Evolutionary conservation across 441 rosid genomes (phyloP), one percentile per base, ranked within the genome.

Genomic region (Manihot esculenta): DNA sequence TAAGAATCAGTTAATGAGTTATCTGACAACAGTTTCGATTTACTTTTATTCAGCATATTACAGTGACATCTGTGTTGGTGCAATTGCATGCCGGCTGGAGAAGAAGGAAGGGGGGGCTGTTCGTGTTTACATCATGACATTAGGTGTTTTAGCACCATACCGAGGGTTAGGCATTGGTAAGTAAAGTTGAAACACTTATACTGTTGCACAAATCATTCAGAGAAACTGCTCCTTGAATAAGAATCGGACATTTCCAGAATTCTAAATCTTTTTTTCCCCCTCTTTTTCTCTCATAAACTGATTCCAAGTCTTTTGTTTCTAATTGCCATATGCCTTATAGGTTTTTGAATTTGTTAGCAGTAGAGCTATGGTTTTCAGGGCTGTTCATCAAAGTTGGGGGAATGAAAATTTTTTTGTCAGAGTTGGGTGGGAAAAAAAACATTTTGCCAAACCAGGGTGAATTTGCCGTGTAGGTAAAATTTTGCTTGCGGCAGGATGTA

Each of bases 141-240:
- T 95, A 72, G 99, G 98, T 74, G 98, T 95, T 62, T 84, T 95
- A 78, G 99, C 99, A 49, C 98, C 98, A 38, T 95, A 95, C 82
- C 94, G 98, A 11, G 96, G 97, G 51, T 83, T 92, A n/a, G 97
- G 99, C 68, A 84, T 92, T 64, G 99, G 98, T 95, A 74, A 88
- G 97, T 82, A 27, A 63, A 23, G 45, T 47, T 45, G 27, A 50
- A 73, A 69, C 62, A 59, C 27, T 59, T 21, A 24, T 23, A 10
- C n/a, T n/a, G n/a, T n/a, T n/a, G n/a, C n/a, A n/a, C 18, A 17
- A 42, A 17, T 62, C 38, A 23, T 15, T 33, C 47, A 50, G 55
- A 59, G 62, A 56, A 47, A 24, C 56, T 66, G 44, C 15, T 68
- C 35, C 63, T 68, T 26, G 11, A 9, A 55, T 23, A 14, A 57